phyloP scores from a whole-genome alignment of 495 filamentous ascomycete genomes.

The Podospora sp. region DNA sequence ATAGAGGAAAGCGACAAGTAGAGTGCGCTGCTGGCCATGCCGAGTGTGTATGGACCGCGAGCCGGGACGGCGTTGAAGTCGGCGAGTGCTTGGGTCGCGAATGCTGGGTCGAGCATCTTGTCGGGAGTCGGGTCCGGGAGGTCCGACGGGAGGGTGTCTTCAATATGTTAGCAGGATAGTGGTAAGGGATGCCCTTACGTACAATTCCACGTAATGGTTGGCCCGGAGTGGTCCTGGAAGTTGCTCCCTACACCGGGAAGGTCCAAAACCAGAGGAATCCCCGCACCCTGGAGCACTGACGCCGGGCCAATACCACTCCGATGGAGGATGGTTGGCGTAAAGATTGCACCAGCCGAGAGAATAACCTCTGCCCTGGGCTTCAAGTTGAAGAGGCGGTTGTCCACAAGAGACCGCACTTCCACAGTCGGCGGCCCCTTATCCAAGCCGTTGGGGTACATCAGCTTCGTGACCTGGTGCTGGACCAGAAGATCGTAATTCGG shows the following conservation, averaged over 20 bases:
- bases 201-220: constrained; percentile 1
- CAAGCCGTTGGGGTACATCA: not conserved
- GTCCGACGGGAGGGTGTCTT: not conserved
- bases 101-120: constrained; percentile 12
- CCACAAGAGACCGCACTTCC: not conserved
- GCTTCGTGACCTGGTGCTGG: not conserved
- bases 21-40: constrained; percentile 12
- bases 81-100: constrained; percentile 11
- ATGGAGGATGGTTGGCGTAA: constrained; percentile 38
- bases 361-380: constrained; percentile 51
- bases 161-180: not conserved
- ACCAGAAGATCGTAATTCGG: constrained; percentile 43
- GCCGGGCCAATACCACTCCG: constrained; percentile 7
- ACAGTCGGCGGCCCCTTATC: not conserved
- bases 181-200: not conserved
- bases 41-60: constrained; percentile 14
- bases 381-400: constrained; percentile 11
- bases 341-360: constrained; percentile 48
- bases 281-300: not conserved
- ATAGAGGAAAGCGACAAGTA: not conserved
- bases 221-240: constrained; percentile 12
- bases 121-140: constrained; percentile 1
- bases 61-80: constrained; percentile 18
- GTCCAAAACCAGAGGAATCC: not conserved
- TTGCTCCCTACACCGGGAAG: constrained; percentile 5